Base-by-base conservation (phyloP, 805 yeast genomes). In the Lachancea mirantina region DNA sequence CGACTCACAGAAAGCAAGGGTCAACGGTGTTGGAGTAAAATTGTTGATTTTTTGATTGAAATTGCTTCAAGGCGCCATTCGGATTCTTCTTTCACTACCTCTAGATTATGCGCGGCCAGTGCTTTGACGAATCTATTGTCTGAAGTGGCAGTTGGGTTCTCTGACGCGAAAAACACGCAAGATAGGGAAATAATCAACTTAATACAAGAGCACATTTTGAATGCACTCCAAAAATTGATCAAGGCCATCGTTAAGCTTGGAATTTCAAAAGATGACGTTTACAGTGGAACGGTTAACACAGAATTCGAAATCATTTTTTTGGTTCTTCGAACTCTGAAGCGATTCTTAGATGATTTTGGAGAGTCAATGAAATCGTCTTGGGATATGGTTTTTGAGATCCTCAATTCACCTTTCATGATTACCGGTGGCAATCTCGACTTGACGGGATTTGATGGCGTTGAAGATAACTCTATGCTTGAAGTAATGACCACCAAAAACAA, bases 311-410 rank as follows among this genome's bases (percentile, higher is more conserved):
- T 85, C 39, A 74, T 79, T 39, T 66, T 81, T 11, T 69, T 69
- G 18, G 57, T 73, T 0, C 61, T 88, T 24, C 69, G 74, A 18
- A 78, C 84, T 0, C 54, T 89, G 32, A 80, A 77, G 49, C 74
- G 68, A 19, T 64, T 88, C n/a, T 65, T 89, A 19, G 94, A 87
- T 47, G 76, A 80, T 44, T 81, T 75, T 50, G 96, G 94, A 1
- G 67, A 69, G 21, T 59, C 65, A 5, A 64, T 78, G 31, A 62
- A 64, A 26, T 54, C 67, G n/a, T 77, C 82, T 0, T 89, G 97
- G 97, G 70, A 71, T 22, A 57, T 67, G 3, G 80, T 87, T 2
- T 76, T 89, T 41, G 59, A 67, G 14, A 78, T 85, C 34, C 49
- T 63, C 13, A 60, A 62, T 29, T 66, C 76, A 4, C 81, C 85